A percentile compares a stretch with the other conserved stretches of the same genome.
phyloP scores from a whole-genome alignment of 2,329 filamentous ascomycete species.

The Ascochyta fabae region DNA sequence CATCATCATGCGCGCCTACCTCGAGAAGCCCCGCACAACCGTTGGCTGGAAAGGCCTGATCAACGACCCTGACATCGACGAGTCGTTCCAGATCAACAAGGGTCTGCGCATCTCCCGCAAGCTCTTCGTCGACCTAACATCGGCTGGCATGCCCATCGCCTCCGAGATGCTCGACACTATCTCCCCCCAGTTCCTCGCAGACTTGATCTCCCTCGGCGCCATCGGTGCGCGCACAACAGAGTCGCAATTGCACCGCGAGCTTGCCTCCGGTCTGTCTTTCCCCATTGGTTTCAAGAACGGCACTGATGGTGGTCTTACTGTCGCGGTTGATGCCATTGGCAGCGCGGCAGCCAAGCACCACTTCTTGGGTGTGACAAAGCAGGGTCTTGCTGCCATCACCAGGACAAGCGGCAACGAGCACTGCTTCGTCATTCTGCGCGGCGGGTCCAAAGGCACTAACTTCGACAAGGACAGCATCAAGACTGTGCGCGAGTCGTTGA shows the following conservation, averaged over 20 bases:
- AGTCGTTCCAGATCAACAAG: slow-evolving; percentile 99
- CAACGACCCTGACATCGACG: slow-evolving; percentile 98
- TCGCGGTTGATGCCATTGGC: slow-evolving; percentile 95
- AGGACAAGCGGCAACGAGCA: slow-evolving; percentile 93
- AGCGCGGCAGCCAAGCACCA: slow-evolving; percentile 82
- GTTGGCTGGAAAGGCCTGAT: slow-evolving; percentile 99
- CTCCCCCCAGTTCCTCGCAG: slow-evolving; percentile 95
- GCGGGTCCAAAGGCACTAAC: slow-evolving; percentile 91
- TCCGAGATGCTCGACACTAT: slow-evolving; percentile 99
- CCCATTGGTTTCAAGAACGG: slow-evolving; percentile 99
- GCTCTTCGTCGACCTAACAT: slow-evolving; percentile 90
- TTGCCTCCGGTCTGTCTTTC: slow-evolving; percentile 94
- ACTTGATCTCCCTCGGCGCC: slow-evolving; percentile 92
- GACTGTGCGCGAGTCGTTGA: slow-evolving; percentile 76
- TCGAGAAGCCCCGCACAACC: slow-evolving; percentile 97
- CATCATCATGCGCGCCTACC: slow-evolving; percentile 97
- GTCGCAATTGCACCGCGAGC: slow-evolving; percentile 93
- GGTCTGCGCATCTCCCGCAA: slow-evolving; percentile 89
- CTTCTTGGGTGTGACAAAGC: slow-evolving; percentile 99
- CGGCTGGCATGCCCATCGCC: slow-evolving; percentile 89
- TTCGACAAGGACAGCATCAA: slow-evolving; percentile 86
- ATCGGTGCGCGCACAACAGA: slow-evolving; percentile 97
- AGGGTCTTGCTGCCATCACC: slow-evolving; percentile 92
- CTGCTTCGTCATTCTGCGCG: slow-evolving; percentile 94
- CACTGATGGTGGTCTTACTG: slow-evolving; percentile 87